These are phyloP conservation scores for Dunaliella salina DNA, from an alignment of 163 green algal species.

Conservation along the genomic window DNA sequence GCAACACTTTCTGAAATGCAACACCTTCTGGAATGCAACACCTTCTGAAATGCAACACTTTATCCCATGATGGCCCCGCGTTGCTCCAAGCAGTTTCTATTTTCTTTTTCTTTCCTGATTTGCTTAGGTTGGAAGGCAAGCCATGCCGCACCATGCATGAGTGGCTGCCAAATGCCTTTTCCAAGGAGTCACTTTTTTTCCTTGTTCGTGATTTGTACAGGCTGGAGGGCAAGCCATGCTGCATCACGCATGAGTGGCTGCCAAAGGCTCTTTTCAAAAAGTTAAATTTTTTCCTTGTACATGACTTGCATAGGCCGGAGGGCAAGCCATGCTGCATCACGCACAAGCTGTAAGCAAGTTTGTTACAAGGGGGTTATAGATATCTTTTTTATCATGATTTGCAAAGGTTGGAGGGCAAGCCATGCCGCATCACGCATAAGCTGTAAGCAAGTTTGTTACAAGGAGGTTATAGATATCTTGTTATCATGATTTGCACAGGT, in stretches of 20 bases:
- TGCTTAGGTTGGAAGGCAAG: not conserved
- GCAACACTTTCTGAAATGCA: no score
- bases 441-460: not conserved
- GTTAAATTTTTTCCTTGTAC: not conserved
- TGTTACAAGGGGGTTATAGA: not conserved
- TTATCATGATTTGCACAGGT: not conserved
- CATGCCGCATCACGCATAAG: not conserved
- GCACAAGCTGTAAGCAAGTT: not conserved
- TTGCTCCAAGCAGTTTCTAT: no score
- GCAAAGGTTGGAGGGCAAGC: not conserved
- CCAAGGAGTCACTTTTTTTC: not conserved
- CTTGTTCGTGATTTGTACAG: not conserved
- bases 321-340: not conserved
- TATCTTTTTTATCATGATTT: not conserved
- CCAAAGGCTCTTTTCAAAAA: not conserved
- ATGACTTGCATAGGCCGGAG: not conserved
- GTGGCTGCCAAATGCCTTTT: not conserved
- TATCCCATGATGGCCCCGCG: no score
- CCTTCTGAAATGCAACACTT: no score
- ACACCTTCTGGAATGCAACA: no score
- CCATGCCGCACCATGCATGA: not conserved
- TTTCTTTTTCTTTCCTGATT: not conserved
- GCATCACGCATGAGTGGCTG: not conserved
- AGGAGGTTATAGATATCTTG: not conserved
- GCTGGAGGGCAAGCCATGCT: not conserved